Evolutionary conservation across 192 early-diverging fungal genomes (phyloP).

Genomic region (Rhizoclosmatium globosum): DNA sequence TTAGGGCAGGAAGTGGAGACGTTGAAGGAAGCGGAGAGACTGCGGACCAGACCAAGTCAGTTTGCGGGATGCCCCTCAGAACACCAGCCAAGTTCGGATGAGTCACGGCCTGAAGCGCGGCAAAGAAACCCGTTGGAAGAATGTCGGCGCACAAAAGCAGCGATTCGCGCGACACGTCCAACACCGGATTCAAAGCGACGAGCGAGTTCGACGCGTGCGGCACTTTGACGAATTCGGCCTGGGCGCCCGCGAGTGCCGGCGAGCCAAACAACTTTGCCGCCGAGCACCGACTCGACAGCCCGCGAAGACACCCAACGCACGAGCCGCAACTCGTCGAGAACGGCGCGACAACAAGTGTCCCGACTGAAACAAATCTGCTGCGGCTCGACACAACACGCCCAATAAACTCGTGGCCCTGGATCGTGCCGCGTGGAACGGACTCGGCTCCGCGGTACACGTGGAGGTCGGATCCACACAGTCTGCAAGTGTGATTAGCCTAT

Average conservation of each 20-base stretch:
- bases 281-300: constrained; percentile 14
- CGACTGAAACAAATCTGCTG: background rate
- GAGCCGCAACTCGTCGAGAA: constrained; percentile 17
- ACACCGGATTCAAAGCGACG: constrained; percentile 34
- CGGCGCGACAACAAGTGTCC: background rate
- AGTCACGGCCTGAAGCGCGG: constrained; percentile 59
- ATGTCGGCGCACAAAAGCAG: constrained; percentile 63
- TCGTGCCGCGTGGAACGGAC: constrained; percentile 7
- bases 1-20: background rate
- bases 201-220: constrained; percentile 59
- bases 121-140: constrained; percentile 63
- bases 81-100: constrained; percentile 31
- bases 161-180: constrained; percentile 44
- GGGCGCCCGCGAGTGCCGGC: constrained; percentile 52
- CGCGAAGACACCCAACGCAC: constrained; percentile 1
- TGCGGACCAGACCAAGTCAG: constrained; percentile 3
- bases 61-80: background rate
- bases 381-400: constrained; percentile 2
- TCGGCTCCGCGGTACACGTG: constrained; percentile 22
- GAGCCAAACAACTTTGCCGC: constrained; percentile 4
- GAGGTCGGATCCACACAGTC: constrained; percentile 32
- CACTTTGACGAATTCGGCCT: constrained; percentile 64
- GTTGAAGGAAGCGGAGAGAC: background rate
- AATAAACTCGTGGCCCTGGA: constrained; percentile 23
- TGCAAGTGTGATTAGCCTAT: background rate